phyloP scores from a whole-genome alignment of 257 asterid genomes.

The Mentha longifolia region DNA sequence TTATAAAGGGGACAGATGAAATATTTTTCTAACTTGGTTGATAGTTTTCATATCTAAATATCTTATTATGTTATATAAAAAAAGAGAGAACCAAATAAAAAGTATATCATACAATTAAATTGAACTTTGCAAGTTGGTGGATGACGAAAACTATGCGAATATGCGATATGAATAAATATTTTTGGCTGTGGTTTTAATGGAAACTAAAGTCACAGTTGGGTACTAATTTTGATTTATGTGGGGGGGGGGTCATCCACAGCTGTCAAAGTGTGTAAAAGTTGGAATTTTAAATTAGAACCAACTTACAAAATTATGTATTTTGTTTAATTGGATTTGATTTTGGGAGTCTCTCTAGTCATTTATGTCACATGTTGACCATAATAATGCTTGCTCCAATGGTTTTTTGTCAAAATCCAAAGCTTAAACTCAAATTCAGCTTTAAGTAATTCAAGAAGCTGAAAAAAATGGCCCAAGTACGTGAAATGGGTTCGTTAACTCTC shows the following conservation, averaged over 20 bases:
- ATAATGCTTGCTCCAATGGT: not conserved
- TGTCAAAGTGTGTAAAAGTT: conserved; percentile 5
- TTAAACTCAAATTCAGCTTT: not conserved
- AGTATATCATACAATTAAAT: not conserved
- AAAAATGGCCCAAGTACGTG: not conserved
- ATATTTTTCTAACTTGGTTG: too few species aligned
- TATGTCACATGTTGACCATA: not conserved
- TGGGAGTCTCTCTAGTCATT: not conserved
- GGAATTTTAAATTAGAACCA: not conserved
- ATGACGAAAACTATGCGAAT: not conserved
- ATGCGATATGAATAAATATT: not conserved
- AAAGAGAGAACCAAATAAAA: too few species aligned
- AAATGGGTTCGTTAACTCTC: not conserved
- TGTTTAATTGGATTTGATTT: not conserved
- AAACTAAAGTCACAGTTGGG: conserved; percentile 14
- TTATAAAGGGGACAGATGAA: too few species aligned
- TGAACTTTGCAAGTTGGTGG: not conserved
- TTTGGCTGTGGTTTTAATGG: conserved; percentile 1
- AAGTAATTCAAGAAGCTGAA: not conserved
- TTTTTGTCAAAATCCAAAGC: not conserved
- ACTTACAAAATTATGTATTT: too few species aligned
- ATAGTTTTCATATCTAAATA: too few species aligned
- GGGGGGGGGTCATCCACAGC: conserved; percentile 9
- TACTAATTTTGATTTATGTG: not conserved
- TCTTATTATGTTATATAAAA: too few species aligned